Evolutionary conservation across 2,329 filamentous ascomycete genomes (phyloP).

Genomic region (Aspergillus oerlinghausenensis): DNA sequence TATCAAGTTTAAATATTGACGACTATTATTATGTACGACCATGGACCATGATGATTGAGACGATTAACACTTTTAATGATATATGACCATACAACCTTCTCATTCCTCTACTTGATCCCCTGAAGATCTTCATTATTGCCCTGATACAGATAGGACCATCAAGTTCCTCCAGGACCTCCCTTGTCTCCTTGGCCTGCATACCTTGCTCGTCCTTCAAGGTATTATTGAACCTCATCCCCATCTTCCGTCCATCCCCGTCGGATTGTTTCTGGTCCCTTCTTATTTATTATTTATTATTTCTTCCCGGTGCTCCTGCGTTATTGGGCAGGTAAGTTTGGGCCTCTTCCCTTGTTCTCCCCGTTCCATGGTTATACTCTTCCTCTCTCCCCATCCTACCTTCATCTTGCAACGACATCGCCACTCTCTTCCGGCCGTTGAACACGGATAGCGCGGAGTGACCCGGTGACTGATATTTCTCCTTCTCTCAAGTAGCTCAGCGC

Average conservation of each 20-base stretch:
- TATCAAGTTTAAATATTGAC: neutral
- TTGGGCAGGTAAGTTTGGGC: neutral
- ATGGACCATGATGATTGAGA: neutral
- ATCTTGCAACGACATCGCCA: neutral
- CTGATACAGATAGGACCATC: neutral
- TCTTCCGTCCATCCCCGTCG: neutral
- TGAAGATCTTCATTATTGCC: neutral
- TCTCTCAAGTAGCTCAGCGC: neutral
- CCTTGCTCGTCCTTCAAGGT: neutral
- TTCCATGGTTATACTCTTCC: constrained; percentile 5
- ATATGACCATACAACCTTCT: neutral
- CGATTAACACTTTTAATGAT: neutral
- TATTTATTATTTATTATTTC: neutral
- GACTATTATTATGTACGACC: neutral
- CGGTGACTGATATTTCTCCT: neutral
- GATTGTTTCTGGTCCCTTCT: neutral
- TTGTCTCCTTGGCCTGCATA: neutral
- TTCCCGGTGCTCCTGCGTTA: neutral
- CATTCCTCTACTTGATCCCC: neutral
- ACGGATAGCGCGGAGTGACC: constrained; percentile 3
- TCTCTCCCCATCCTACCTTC: neutral
- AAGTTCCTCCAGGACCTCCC: neutral
- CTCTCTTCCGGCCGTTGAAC: constrained; percentile 1
- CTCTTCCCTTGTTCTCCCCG: neutral
- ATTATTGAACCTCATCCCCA: neutral